A percentile compares a stretch with the other conserved stretches of the same genome.
These are phyloP conservation scores for Udeniomyces megalosporus DNA, from an alignment of 768 basidiomycete genomes.

Conservation along the genomic window DNA sequence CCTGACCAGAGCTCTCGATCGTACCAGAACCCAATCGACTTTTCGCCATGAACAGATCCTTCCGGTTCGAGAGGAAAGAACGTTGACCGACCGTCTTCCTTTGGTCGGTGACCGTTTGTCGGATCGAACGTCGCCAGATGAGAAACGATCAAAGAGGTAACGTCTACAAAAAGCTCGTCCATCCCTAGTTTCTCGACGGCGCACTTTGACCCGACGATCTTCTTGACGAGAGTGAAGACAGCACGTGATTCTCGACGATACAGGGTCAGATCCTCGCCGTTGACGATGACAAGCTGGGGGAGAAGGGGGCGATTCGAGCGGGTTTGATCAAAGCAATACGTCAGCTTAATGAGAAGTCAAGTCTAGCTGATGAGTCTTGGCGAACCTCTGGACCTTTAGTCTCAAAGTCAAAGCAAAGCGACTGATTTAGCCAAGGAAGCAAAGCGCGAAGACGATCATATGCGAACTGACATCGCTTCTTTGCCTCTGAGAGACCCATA, in stretches of 20 bases:
- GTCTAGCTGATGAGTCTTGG: background rate
- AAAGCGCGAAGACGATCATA: background rate
- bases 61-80: background rate
- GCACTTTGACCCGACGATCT: conserved; percentile 1
- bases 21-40: conserved; percentile 16
- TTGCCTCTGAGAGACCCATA: conserved; percentile 16
- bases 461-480: conserved; percentile 1
- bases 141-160: conserved; percentile 14
- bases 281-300: conserved; percentile 19
- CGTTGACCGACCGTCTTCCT: background rate
- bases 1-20: background rate
- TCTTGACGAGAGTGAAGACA: conserved; percentile 17
- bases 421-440: background rate
- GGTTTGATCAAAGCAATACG: background rate
- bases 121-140: conserved; percentile 9
- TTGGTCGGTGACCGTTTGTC: background rate
- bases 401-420: background rate
- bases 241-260: conserved; percentile 18
- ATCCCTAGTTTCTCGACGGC: conserved; percentile 20
- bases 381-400: background rate
- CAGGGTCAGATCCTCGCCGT: conserved; percentile 21
- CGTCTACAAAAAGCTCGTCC: conserved; percentile 22
- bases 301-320: background rate
- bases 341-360: too few relatives aligned
- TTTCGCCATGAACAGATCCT: too few relatives aligned